Conservation (phyloP, 2,329 filamentous ascomycete species). For the Zalaria sp. region DNA sequence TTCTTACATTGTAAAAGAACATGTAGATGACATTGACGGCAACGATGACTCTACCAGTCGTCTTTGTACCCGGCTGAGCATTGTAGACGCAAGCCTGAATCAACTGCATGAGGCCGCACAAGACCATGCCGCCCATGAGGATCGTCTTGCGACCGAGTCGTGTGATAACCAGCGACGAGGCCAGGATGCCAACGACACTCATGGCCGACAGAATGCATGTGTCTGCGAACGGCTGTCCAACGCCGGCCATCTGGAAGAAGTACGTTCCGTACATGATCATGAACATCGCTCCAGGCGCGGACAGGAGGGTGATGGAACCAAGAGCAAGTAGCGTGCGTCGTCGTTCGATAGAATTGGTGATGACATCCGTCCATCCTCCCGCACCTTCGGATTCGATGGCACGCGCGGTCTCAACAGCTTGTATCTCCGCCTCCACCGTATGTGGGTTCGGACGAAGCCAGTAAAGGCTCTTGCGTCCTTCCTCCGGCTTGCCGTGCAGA, state of each 20-base stretch:
- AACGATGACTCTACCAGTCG: constrained; percentile 34
- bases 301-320: constrained; percentile 20
- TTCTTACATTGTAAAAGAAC: constrained; percentile 31
- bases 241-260: constrained; percentile 45
- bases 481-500: constrained; percentile 7
- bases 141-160: constrained; percentile 38
- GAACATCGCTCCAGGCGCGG: constrained; percentile 23
- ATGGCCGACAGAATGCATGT: constrained; percentile 40
- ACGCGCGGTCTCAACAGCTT: constrained; percentile 18
- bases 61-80: constrained; percentile 20
- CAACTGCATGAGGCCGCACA: constrained; percentile 41
- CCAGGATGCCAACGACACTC: constrained; percentile 39
- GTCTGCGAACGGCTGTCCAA: constrained; percentile 42
- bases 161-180: constrained; percentile 37
- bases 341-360: constrained; percentile 19
- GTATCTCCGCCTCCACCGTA: constrained; percentile 8
- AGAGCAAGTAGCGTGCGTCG: constrained; percentile 21
- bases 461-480: constrained; percentile 7
- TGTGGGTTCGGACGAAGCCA: constrained; percentile 10
- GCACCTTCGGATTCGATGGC: constrained; percentile 17
- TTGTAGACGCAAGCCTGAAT: constrained; percentile 41
- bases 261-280: constrained; percentile 39
- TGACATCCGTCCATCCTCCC: constrained; percentile 20
- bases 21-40: constrained; percentile 41
- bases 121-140: constrained; percentile 34